Percentiles rank a stretch among this genome's conserved stretches.
Evolutionary conservation across 129 eudicot genomes (phyloP).

Genomic region (Tagetes erecta): DNA sequence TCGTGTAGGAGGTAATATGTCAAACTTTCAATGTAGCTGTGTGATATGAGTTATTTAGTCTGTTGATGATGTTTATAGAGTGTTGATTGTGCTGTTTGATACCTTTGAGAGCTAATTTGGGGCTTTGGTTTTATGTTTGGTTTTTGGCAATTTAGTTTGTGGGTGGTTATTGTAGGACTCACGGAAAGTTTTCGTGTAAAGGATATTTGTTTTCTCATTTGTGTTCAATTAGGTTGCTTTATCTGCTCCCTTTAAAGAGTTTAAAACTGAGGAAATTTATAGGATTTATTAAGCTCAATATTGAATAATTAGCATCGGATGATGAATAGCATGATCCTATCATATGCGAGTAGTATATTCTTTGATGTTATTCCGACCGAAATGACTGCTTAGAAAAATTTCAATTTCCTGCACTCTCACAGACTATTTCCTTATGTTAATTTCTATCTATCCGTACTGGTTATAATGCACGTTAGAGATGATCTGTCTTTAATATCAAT

Average conservation of each 20-base stretch:
- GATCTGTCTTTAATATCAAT: neutral
- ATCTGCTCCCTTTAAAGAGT: neutral
- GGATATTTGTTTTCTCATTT: neutral
- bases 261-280: neutral
- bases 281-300: neutral
- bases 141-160: neutral
- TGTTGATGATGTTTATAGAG: neutral
- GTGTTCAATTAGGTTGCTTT: neutral
- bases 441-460: neutral
- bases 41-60: conserved; percentile 18
- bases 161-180: conserved; percentile 1
- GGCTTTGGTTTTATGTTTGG: neutral
- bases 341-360: neutral
- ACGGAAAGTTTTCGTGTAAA: neutral
- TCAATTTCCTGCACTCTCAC: neutral
- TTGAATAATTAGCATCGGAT: neutral
- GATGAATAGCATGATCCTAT: neutral
- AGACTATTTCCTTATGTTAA: neutral
- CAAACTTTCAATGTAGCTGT: conserved; percentile 16
- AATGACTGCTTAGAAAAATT: neutral
- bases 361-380: neutral
- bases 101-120: conserved; percentile 1
- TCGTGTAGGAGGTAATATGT: neutral
- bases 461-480: neutral
- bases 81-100: neutral